These are phyloP conservation scores for Scleromitrula shiraiana DNA, from an alignment of 2,329 filamentous ascomycete species.

Conservation along the genomic window DNA sequence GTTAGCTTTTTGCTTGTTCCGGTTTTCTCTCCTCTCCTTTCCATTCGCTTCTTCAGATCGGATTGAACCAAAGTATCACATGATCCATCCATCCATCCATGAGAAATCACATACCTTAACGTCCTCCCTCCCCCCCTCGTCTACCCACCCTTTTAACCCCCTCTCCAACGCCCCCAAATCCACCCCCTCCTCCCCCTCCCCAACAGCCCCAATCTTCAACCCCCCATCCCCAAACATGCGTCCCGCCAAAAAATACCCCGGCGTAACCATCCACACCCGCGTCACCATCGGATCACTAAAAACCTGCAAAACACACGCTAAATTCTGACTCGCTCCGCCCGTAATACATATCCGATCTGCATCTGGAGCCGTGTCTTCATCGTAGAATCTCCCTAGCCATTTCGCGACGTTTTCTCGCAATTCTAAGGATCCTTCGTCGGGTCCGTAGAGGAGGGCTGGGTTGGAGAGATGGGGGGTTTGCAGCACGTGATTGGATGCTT, in stretches of 20 bases:
- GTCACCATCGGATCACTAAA: slow-evolving; percentile 76
- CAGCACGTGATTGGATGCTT: slow-evolving; percentile 49
- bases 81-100: neutral
- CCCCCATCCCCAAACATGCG: slow-evolving; percentile 79
- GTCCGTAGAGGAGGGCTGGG: slow-evolving; percentile 69
- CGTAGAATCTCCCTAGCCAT: slow-evolving; percentile 56
- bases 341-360: slow-evolving; percentile 65
- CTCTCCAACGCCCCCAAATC: slow-evolving; percentile 54
- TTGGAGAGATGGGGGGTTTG: slow-evolving; percentile 48
- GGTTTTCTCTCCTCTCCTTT: no score
- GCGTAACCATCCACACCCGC: slow-evolving; percentile 72
- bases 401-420: slow-evolving; percentile 58
- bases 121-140: slow-evolving; percentile 5
- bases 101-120: neutral
- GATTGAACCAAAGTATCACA: no score
- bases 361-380: neutral
- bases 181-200: slow-evolving; percentile 71
- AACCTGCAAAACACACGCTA: slow-evolving; percentile 68
- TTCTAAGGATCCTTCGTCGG: slow-evolving; percentile 66
- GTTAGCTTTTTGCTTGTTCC: neutral
- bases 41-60: no score
- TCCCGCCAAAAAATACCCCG: slow-evolving; percentile 78
- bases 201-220: slow-evolving; percentile 62
- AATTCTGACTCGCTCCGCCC: slow-evolving; percentile 76
- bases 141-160: slow-evolving; percentile 13